phyloP scores from a whole-genome alignment of 2,329 filamentous ascomycete genomes.

The Cercospora berteroae region DNA sequence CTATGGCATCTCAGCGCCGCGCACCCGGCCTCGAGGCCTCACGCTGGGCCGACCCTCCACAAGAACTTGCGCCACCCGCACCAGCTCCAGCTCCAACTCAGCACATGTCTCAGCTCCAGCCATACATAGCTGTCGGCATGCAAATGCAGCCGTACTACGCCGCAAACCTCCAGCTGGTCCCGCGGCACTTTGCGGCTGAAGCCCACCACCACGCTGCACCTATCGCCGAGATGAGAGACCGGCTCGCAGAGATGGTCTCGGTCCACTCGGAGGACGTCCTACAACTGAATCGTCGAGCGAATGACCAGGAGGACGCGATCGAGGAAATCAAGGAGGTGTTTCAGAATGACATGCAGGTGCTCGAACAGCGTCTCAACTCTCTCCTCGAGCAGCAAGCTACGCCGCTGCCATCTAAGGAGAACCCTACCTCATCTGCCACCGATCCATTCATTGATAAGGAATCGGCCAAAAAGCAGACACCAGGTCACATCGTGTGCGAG shows the following conservation, averaged over 20 bases:
- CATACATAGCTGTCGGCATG: not conserved
- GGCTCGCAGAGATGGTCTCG: not conserved
- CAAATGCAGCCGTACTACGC: not conserved
- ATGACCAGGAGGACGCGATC: conserved; percentile 13
- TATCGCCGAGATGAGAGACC: not conserved
- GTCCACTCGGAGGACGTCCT: conserved; percentile 9
- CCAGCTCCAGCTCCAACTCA: not conserved
- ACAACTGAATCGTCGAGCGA: conserved; percentile 5
- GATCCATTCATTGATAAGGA: conserved; percentile 8
- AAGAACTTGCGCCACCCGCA: not conserved
- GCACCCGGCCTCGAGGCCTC: not conserved
- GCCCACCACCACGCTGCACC: not conserved
- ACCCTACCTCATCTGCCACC: not conserved
- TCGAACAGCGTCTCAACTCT: conserved; percentile 11
- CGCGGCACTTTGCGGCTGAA: not conserved
- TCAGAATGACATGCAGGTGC: conserved; percentile 15
- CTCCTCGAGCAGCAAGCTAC: not conserved
- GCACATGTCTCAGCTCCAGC: not conserved
- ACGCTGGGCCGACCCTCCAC: not conserved
- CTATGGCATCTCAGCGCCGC: not conserved
- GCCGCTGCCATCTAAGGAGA: not conserved
- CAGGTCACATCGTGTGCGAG: conserved; percentile 3
- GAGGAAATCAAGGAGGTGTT: conserved; percentile 10
- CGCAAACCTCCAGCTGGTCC: not conserved
- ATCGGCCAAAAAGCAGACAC: conserved; percentile 8